A percentile compares a stretch with the other conserved stretches of the same genome.
phyloP scores from a whole-genome alignment of 805 yeast species.

The Wickerhamomyces sydowiorum region DNA sequence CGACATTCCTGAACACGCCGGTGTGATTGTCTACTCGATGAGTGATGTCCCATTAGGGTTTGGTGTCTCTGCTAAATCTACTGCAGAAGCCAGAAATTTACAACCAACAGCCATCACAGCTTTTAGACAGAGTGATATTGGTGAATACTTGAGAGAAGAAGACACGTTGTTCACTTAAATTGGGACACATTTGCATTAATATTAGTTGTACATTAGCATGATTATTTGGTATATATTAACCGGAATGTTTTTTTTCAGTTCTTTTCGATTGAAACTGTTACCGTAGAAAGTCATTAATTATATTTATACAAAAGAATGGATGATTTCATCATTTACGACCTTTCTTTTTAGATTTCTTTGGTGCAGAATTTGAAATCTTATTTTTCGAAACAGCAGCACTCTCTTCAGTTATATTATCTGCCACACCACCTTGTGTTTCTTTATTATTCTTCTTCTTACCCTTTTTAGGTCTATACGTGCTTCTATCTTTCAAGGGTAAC shows the following conservation, averaged over 20 bases:
- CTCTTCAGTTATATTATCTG: slow-evolving; percentile 41
- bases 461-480: slow-evolving; percentile 75
- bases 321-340: slow-evolving; percentile 17
- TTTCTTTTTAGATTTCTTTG: slow-evolving; percentile 19
- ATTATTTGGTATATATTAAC: background rate
- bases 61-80: slow-evolving; percentile 90
- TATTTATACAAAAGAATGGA: background rate
- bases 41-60: slow-evolving; percentile 89
- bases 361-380: slow-evolving; percentile 1
- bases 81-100: slow-evolving; percentile 77
- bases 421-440: slow-evolving; percentile 58
- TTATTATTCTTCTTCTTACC: slow-evolving; percentile 34
- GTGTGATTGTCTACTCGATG: slow-evolving; percentile 90
- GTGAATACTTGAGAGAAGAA: slow-evolving; percentile 96
- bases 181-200: background rate
- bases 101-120: slow-evolving; percentile 95
- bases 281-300: background rate
- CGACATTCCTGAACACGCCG: slow-evolving; percentile 97
- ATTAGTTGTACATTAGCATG: background rate
- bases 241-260: background rate
- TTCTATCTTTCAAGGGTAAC: slow-evolving; percentile 84
- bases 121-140: slow-evolving; percentile 95
- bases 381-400: slow-evolving; percentile 10
- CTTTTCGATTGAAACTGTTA: background rate
- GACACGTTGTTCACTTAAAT: slow-evolving; percentile 81